These are phyloP conservation scores for Hypoxylon lienhwacheense DNA, from an alignment of 495 filamentous ascomycete species.

Conservation along the genomic window DNA sequence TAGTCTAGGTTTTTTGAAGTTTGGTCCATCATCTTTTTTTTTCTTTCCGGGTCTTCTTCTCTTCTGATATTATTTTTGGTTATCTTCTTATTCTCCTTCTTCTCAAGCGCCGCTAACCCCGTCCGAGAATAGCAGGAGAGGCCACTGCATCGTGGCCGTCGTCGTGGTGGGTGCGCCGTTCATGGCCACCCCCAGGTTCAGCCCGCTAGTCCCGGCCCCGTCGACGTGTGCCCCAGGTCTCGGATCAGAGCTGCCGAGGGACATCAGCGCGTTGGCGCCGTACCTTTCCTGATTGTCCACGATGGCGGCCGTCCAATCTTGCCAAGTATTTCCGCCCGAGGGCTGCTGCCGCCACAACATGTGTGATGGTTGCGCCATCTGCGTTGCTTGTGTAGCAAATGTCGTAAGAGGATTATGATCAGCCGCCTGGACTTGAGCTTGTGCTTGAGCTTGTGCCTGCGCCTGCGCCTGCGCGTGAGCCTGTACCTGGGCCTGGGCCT, in stretches of 20 bases:
- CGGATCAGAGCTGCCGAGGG: conserved; percentile 38
- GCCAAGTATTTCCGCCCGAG: conserved; percentile 47
- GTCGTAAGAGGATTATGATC: conserved; percentile 34
- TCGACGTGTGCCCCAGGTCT: conserved; percentile 27
- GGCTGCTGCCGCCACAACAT: conserved; percentile 38
- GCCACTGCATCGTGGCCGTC: conserved; percentile 35
- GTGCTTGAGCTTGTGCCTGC: conserved; percentile 33
- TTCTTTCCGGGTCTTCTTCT: too few relatives aligned
- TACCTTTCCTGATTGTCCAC: conserved; percentile 50
- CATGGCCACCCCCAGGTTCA: conserved; percentile 29
- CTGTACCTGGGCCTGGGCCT: conserved; percentile 31
- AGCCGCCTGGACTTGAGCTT: conserved; percentile 34
- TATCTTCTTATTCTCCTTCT: background rate
- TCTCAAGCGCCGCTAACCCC: conserved; percentile 35
- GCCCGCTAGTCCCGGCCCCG: conserved; percentile 5
- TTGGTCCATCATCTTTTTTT: too few relatives aligned
- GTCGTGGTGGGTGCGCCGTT: conserved; percentile 26
- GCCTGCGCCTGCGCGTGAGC: conserved; percentile 31
- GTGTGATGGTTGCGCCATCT: conserved; percentile 33
- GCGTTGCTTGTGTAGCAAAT: conserved; percentile 35
- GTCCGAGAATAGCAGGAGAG: conserved; percentile 35
- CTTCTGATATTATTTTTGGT: background rate
- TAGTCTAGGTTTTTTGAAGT: too few relatives aligned
- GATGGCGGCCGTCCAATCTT: conserved; percentile 52
- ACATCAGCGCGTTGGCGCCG: conserved; percentile 48